phyloP scores from a whole-genome alignment of 2,329 filamentous ascomycete species.

The Harringtonia lauricola region DNA sequence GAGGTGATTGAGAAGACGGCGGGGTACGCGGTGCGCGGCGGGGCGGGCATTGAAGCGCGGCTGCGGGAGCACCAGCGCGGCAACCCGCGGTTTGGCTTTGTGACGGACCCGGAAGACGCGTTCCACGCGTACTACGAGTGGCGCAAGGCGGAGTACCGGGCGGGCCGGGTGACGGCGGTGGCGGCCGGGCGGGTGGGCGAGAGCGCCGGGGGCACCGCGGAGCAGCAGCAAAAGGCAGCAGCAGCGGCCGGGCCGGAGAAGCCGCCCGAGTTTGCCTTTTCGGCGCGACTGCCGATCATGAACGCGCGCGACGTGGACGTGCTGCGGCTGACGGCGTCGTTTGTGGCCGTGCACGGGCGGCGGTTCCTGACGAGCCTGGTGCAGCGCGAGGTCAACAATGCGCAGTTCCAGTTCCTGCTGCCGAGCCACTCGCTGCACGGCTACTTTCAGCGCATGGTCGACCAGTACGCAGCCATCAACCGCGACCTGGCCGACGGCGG shows the following conservation, averaged over 20 bases:
- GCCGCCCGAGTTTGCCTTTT: slow-evolving; percentile 83
- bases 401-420: slow-evolving; percentile 91
- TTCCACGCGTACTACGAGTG: slow-evolving; percentile 87
- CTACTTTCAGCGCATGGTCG: slow-evolving; percentile 84
- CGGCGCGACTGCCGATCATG: slow-evolving; percentile 93
- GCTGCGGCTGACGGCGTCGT: slow-evolving; percentile 70
- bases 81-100: slow-evolving; percentile 87
- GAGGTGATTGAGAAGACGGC: slow-evolving; percentile 85
- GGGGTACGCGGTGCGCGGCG: slow-evolving; percentile 69
- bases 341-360: slow-evolving; percentile 85
- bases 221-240: not conserved
- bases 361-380: slow-evolving; percentile 84
- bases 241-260: slow-evolving; percentile 58
- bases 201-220: slow-evolving; percentile 32
- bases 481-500: slow-evolving; percentile 54
- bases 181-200: slow-evolving; percentile 66
- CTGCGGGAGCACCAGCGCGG: slow-evolving; percentile 74
- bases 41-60: slow-evolving; percentile 63
- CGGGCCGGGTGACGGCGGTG: slow-evolving; percentile 69
- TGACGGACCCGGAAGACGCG: slow-evolving; percentile 68
- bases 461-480: slow-evolving; percentile 81
- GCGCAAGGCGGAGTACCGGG: slow-evolving; percentile 76
- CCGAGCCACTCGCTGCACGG: slow-evolving; percentile 94
- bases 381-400: slow-evolving; percentile 81
- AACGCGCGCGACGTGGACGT: slow-evolving; percentile 82